Evolutionary conservation across 1,284 basidiomycete species (phyloP).

Genomic region (Pyrrhoderma lamaoense): DNA sequence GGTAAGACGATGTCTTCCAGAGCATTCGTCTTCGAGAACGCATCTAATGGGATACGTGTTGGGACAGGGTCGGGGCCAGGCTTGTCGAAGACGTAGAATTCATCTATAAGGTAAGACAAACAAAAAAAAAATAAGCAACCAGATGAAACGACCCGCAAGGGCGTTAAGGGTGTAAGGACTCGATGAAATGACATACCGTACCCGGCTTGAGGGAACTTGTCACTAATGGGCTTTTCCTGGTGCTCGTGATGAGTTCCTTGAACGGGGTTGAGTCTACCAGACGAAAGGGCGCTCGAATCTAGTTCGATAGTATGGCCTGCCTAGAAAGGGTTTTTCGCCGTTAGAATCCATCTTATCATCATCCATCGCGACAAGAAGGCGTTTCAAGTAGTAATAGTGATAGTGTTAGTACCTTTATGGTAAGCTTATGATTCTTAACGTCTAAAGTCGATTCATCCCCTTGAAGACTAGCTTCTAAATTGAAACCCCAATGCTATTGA

Average conservation of each 20-base stretch:
- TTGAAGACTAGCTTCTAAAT: constrained; percentile 59
- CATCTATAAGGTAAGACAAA: constrained; percentile 49
- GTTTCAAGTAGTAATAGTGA: background rate
- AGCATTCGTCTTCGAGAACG: constrained; percentile 36
- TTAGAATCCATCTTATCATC: no score
- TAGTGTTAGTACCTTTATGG: constrained; percentile 41
- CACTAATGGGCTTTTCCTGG: constrained; percentile 45
- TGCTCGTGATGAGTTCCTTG: constrained; percentile 45
- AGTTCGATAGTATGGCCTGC: constrained; percentile 50
- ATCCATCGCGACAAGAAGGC: background rate
- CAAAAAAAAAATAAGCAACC: no score
- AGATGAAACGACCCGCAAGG: background rate
- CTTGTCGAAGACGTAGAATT: constrained; percentile 53
- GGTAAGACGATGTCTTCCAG: constrained; percentile 41
- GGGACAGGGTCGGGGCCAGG: constrained; percentile 34
- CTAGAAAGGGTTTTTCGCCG: no score
- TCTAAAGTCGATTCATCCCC: constrained; percentile 33
- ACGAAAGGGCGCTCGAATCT: constrained; percentile 41
- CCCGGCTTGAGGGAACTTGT: constrained; percentile 46
- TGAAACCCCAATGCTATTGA: constrained; percentile 71
- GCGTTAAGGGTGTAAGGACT: background rate
- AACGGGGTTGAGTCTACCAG: constrained; percentile 43
- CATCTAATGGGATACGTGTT: constrained; percentile 27
- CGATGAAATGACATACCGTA: constrained; percentile 38
- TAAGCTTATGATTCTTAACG: constrained; percentile 51